Conservation (phyloP, 1,139 yeast genomes). For the Lodderomyces theae region DNA sequence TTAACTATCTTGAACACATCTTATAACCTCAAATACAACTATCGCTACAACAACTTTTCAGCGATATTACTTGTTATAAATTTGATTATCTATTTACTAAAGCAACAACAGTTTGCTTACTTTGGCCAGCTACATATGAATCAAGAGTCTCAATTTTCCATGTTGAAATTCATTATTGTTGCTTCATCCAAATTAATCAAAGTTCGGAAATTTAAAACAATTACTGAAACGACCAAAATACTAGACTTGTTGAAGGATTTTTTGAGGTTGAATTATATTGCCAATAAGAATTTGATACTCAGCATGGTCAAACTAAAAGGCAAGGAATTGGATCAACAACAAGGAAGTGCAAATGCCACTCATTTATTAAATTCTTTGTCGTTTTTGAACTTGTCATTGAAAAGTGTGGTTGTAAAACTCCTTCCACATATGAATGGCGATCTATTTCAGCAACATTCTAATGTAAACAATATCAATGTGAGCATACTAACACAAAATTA, state of each 20-base stretch:
- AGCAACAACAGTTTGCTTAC: constrained; percentile 15
- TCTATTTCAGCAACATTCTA: constrained; percentile 40
- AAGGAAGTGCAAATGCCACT: constrained; percentile 13
- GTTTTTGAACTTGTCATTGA: constrained; percentile 30
- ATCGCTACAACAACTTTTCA: constrained; percentile 13
- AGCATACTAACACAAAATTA: constrained; percentile 17
- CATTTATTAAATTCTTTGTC: constrained; percentile 20
- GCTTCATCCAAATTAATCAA: constrained; percentile 31
- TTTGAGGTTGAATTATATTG: constrained; percentile 33
- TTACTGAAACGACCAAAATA: constrained; percentile 26
- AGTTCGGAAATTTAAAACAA: constrained; percentile 23
- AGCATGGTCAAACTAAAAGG: constrained; percentile 32
- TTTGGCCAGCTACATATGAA: background rate
- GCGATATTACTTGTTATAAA: constrained; percentile 20
- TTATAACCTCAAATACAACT: constrained; percentile 14
- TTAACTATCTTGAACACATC: constrained; percentile 15
- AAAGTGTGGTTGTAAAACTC: constrained; percentile 27
- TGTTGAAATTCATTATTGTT: constrained; percentile 34
- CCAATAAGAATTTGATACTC: constrained; percentile 39
- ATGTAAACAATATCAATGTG: constrained; percentile 33
- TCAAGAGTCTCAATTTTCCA: constrained; percentile 9
- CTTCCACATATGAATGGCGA: constrained; percentile 40
- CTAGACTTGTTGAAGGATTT: constrained; percentile 28
- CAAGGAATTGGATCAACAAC: constrained; percentile 14
- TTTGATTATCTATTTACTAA: constrained; percentile 26